Conservation (phyloP, 805 yeast genomes). For the Starmerella tilneyi region DNA sequence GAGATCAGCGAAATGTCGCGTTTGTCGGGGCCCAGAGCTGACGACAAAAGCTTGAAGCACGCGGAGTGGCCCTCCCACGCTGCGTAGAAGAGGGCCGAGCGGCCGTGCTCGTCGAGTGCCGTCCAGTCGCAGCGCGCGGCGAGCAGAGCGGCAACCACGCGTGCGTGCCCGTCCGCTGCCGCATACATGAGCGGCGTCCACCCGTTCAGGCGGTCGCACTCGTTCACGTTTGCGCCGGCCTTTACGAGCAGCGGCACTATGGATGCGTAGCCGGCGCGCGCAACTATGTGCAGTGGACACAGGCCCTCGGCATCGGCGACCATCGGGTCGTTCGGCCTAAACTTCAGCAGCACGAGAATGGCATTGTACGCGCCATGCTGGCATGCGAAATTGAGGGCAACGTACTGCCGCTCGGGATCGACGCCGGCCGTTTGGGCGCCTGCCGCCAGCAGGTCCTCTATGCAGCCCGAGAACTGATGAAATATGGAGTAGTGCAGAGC, state of each 20-base stretch:
- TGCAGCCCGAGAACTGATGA: constrained; percentile 49
- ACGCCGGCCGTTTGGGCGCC: constrained; percentile 37
- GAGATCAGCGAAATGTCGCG: constrained; percentile 18
- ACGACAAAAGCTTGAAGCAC: constrained; percentile 61
- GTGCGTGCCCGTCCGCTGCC: constrained; percentile 69
- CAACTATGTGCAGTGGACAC: constrained; percentile 76
- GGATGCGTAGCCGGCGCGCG: constrained; percentile 67
- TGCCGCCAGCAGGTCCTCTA: constrained; percentile 40
- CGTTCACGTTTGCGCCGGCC: constrained; percentile 58
- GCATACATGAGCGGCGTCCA: constrained; percentile 95
- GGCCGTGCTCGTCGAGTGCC: constrained; percentile 66
- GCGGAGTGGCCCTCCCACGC: constrained; percentile 87
- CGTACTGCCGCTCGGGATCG: constrained; percentile 39
- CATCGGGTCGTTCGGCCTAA: constrained; percentile 33
- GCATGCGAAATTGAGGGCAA: constrained; percentile 72
- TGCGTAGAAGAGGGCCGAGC: constrained; percentile 75
- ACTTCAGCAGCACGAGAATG: constrained; percentile 49
- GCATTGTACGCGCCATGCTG: constrained; percentile 66
- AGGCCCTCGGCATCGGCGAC: constrained; percentile 74
- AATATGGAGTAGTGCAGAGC: constrained; percentile 74
- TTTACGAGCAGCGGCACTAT: constrained; percentile 53
- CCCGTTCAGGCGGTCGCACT: constrained; percentile 70
- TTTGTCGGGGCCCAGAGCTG: constrained; percentile 23
- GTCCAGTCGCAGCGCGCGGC: constrained; percentile 60
- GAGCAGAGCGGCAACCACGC: constrained; percentile 60